phyloP scores from a whole-genome alignment of 2,329 filamentous ascomycete genomes.

The Septoria petroselini region DNA sequence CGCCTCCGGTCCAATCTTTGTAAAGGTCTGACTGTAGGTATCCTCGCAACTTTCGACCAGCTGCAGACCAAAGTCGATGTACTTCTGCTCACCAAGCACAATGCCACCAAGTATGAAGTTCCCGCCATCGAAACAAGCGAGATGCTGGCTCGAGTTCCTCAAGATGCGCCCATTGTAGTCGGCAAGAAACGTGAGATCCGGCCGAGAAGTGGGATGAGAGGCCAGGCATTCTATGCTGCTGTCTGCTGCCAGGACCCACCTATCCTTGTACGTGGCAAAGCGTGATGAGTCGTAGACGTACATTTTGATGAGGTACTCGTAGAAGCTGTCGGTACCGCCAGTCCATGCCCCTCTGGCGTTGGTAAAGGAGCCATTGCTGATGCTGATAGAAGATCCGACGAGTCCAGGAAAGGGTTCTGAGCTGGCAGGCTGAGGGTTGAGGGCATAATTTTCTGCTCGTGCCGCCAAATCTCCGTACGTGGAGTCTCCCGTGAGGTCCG shows the following conservation, averaged over 20 bases:
- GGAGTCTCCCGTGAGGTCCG: constrained; percentile 67
- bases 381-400: constrained; percentile 64
- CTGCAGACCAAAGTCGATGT: constrained; percentile 69
- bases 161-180: constrained; percentile 50
- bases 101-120: constrained; percentile 83
- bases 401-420: constrained; percentile 74
- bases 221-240: constrained; percentile 69
- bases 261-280: constrained; percentile 65
- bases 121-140: constrained; percentile 80
- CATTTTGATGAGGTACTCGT: constrained; percentile 92
- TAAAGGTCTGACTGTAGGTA: constrained; percentile 67
- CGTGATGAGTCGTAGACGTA: constrained; percentile 69
- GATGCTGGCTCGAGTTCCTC: constrained; percentile 44
- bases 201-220: constrained; percentile 63
- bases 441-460: constrained; percentile 62
- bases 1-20: constrained; percentile 71
- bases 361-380: constrained; percentile 63
- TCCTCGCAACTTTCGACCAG: constrained; percentile 72
- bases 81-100: constrained; percentile 62
- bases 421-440: constrained; percentile 61
- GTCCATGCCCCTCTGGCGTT: constrained; percentile 68
- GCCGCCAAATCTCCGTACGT: constrained; percentile 66
- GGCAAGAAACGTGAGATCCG: constrained; percentile 70
- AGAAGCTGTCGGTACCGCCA: constrained; percentile 75
- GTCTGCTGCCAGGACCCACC: constrained; percentile 71